phyloP scores from a whole-genome alignment of 768 basidiomycete species.

The Xerocomus spinulosus region DNA sequence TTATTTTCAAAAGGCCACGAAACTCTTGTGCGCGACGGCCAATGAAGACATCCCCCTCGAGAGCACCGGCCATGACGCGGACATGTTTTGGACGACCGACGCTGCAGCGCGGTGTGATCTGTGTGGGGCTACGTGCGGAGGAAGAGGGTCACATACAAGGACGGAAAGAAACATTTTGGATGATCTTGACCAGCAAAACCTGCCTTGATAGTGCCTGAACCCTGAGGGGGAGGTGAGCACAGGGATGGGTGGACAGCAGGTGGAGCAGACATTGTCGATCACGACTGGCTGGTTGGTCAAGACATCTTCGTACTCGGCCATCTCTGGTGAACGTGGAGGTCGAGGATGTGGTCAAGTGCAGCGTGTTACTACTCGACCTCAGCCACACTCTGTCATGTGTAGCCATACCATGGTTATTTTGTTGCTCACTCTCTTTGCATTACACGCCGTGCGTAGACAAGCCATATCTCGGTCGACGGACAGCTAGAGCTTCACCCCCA shows the following conservation, averaged over 20 bases:
- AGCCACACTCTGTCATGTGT: conserved; percentile 21
- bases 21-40: conserved; percentile 94
- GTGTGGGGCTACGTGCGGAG: conserved; percentile 27
- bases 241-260: conserved; percentile 20
- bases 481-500: conserved; percentile 21
- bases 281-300: conserved; percentile 98
- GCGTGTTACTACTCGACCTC: no score
- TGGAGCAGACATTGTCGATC: conserved; percentile 83
- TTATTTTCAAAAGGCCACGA: conserved; percentile 92
- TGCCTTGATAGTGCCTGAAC: conserved; percentile 97
- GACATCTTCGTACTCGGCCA: conserved; percentile 90
- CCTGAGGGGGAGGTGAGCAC: conserved; percentile 49
- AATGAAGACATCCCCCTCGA: conserved; percentile 96
- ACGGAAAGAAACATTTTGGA: conserved; percentile 99
- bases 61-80: conserved; percentile 94
- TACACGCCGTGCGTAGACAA: conserved; percentile 26
- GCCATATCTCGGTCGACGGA: background rate
- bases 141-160: conserved; percentile 68
- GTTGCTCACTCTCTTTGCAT: conserved; percentile 15
- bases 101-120: conserved; percentile 39
- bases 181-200: conserved; percentile 99
- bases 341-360: background rate
- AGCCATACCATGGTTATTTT: conserved; percentile 8
- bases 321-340: conserved; percentile 28
- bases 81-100: conserved; percentile 97